A percentile compares a stretch with the other conserved stretches of the same genome.
phyloP scores from a whole-genome alignment of 495 filamentous ascomycete genomes.

The Penicillium diatomitis region DNA sequence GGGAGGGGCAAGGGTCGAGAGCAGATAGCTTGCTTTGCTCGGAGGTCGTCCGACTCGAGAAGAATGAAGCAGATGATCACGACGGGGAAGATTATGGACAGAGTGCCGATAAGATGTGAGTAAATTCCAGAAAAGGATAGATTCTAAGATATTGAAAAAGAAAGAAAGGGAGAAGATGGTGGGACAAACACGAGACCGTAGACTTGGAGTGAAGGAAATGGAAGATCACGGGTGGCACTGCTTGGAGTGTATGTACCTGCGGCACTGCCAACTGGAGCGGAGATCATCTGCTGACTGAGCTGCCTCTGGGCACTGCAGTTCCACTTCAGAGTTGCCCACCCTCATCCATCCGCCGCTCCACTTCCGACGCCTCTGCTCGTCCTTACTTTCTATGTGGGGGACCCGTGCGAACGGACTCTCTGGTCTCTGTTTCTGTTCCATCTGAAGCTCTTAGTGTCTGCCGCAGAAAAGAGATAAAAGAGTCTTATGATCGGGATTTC shows the following conservation, averaged over 20 bases:
- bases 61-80: not conserved
- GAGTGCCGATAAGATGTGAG: too few relatives aligned
- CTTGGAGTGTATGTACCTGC: not conserved
- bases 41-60: not conserved
- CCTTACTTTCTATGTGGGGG: not conserved
- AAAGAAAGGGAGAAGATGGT: not conserved
- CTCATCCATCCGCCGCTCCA: not conserved
- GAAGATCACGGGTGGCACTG: not conserved
- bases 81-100: not conserved
- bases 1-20: not conserved
- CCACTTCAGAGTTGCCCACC: not conserved
- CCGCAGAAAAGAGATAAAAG: too few relatives aligned
- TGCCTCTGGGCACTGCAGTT: too few relatives aligned
- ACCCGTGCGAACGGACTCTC: not conserved
- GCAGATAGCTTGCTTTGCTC: too few relatives aligned
- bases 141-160: not conserved
- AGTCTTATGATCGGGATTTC: too few relatives aligned
- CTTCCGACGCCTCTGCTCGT: not conserved
- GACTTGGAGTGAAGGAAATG: slow-evolving; percentile 3
- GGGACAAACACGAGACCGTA: not conserved
- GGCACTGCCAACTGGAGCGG: too few relatives aligned
- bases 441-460: too few relatives aligned
- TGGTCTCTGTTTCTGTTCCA: too few relatives aligned
- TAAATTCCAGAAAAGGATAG: not conserved
- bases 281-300: too few relatives aligned